Base-by-base conservation (phyloP, 306 rosid genomes). In the Prunus padus region DNA sequence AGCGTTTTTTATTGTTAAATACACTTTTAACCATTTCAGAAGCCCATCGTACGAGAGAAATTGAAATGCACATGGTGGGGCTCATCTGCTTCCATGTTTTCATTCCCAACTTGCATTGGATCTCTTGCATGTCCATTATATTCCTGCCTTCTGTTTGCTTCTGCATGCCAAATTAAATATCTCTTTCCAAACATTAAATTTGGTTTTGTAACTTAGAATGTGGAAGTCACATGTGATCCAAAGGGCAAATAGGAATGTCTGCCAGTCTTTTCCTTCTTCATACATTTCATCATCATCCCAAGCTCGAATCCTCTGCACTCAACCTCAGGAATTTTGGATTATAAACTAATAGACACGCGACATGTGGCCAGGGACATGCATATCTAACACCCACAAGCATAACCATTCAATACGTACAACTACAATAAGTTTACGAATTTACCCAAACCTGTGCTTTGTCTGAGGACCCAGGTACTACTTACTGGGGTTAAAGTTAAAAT, bases 71-170 rank as follows among this genome's bases (percentile, higher is more conserved):
- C 4, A 76, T 72, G 86, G 86, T 81, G 84, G 86, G 86, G 71
- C 33, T 55, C 42, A 1, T 72, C 65, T 40, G 76, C 25, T 77
- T 81, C 80, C 73, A 65, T 78, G 77, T 82, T 82, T 51, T 82
- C 68, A 62, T 74, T 73, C 20, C 87, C 83, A 84, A 64, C 85
- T 80, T 71, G 73, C 83, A 47, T 77, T 66, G 69, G 76, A 64
- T 75, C 65, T 49, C 65, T 67, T 73, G 71, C 69, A 5, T n/a
- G 31, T 67, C 86, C 83, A 81, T 16, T 6, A 51, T 81, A 80
- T 83, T 81, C 73, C 70, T 69, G 65, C 69, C 23, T 73, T 85
- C 74, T 84, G 78, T 71, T 73, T 65, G 67, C 59, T 77, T 74
- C 79, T 77, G 42, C 42, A 37, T 6, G 79, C 65, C 64, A 1